phyloP scores from a whole-genome alignment of 352 stramenopile genomes.

The Pythium folliculosum region DNA sequence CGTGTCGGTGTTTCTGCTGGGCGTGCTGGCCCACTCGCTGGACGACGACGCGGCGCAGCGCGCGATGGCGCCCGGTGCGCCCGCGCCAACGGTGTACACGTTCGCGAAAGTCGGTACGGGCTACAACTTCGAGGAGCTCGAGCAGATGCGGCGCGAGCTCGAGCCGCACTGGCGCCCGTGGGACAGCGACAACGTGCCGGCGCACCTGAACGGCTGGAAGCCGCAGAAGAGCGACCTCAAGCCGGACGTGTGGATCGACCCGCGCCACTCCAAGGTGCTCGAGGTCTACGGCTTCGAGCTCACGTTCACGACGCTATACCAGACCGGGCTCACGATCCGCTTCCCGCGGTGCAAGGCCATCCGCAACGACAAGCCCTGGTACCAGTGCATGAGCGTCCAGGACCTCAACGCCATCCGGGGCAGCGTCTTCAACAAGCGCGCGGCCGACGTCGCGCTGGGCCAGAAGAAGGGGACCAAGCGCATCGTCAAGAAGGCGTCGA shows the following conservation, averaged over 20 bases:
- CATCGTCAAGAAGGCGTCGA: slow-evolving; percentile 35
- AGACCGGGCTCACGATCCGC: slow-evolving; percentile 78
- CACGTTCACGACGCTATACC: slow-evolving; percentile 78
- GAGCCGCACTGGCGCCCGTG: slow-evolving; percentile 79
- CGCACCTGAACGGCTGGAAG: slow-evolving; percentile 78
- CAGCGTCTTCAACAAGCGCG: slow-evolving; percentile 68
- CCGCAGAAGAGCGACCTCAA: slow-evolving; percentile 72
- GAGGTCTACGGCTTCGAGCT: slow-evolving; percentile 88
- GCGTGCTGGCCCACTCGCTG: slow-evolving; percentile 61
- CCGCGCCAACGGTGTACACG: slow-evolving; percentile 69
- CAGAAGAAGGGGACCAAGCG: slow-evolving; percentile 63
- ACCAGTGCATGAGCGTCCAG: slow-evolving; percentile 77
- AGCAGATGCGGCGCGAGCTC: slow-evolving; percentile 68
- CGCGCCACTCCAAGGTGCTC: slow-evolving; percentile 77
- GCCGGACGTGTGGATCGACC: slow-evolving; percentile 85
- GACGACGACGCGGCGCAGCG: slow-evolving; percentile 50
- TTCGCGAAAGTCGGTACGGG: slow-evolving; percentile 85
- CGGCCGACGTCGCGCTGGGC: slow-evolving; percentile 66
- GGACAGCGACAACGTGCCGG: slow-evolving; percentile 66
- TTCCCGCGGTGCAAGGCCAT: slow-evolving; percentile 84
- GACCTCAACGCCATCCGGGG: slow-evolving; percentile 70
- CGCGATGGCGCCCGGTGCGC: slow-evolving; percentile 47
- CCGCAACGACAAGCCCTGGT: slow-evolving; percentile 82
- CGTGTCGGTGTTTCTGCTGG: slow-evolving; percentile 81
- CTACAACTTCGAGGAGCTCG: slow-evolving; percentile 81